Base-by-base conservation (phyloP, 116 monocot species). In the Iris pallida region DNA sequence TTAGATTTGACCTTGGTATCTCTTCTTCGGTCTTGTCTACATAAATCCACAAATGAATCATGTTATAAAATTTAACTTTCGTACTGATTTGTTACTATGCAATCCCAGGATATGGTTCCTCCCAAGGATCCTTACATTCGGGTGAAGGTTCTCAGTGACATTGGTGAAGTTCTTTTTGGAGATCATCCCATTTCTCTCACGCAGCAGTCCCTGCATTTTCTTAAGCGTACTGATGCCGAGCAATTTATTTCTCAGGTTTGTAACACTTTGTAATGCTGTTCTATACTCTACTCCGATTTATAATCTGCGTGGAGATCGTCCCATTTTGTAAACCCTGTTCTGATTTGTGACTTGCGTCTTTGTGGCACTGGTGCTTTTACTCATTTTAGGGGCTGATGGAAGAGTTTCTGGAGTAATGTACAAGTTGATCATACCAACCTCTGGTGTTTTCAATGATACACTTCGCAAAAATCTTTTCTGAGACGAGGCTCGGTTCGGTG, bases 1-100 rank as follows among this genome's bases (percentile, higher is more conserved):
- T 60, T 96, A 19, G 96, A 96, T 83, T 69, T 96, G 57, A 89
- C 92, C 49, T 84, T 97, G 92, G 96, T 97, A 86, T 55, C 10
- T 59, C 18, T 40, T 20, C 58, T 45, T 13, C 10, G 12, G 12
- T 2, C 6, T 7, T 66, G 12, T 68, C 44, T 52, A 11, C 19
- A 47, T 42, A 68, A 41, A 55, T 6, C 53, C n/a, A n/a, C 1
- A 12, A 40, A 55, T 8, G 13, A 42, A 5, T 65, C 6, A 6
- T 45, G 41, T 63, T 58, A 45, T 16, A 53, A 53, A 79, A 40
- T 20, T 55, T 20, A 17, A 20, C 18, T 45, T 40, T 15, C 42
- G 49, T 47, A 19, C 49, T 49, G 12, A 9, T 49, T 49, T 49
- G 12, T 12, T 12, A 7, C 2, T 49, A 49, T 49, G 63, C 61